Conservation (phyloP, 2,329 filamentous ascomycete species). For the Hawksworthiomyces lignivorus region DNA sequence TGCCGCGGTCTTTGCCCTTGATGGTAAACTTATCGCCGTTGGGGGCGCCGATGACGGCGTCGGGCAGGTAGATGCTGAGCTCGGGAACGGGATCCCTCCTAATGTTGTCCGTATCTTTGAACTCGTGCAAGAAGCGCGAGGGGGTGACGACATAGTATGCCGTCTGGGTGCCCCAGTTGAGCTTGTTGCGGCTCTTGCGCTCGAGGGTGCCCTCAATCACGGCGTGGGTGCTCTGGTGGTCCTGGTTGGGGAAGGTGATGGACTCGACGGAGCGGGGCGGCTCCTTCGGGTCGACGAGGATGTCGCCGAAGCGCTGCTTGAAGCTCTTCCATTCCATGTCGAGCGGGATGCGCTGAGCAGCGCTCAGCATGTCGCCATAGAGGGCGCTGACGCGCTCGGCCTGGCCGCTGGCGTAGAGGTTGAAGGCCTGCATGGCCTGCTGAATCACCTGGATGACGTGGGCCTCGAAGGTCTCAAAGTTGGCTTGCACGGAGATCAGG, state of each 20-base stretch:
- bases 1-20: conserved; percentile 87
- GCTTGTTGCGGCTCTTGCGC: conserved; percentile 82
- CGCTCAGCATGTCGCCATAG: conserved; percentile 76
- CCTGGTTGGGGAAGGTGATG: conserved; percentile 82
- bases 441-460: conserved; percentile 81
- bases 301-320: conserved; percentile 57
- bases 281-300: conserved; percentile 70
- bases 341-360: conserved; percentile 66
- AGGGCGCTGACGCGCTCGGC: conserved; percentile 73
- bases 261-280: conserved; percentile 65
- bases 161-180: conserved; percentile 66
- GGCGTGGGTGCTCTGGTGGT: conserved; percentile 70
- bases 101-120: conserved; percentile 78
- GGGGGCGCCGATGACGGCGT: conserved; percentile 67
- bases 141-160: conserved; percentile 88
- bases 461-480: conserved; percentile 78
- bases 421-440: conserved; percentile 73
- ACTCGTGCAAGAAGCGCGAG: conserved; percentile 86
- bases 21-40: conserved; percentile 82
- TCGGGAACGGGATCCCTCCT: conserved; percentile 72
- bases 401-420: conserved; percentile 71
- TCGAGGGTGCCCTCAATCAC: conserved; percentile 84
- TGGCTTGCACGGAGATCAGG: conserved; percentile 81
- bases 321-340: conserved; percentile 95
- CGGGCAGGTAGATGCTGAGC: conserved; percentile 83